Percentiles rank a stretch among this genome's conserved stretches.
These are phyloP conservation scores for Seiridium cupressi DNA, from an alignment of 2,329 filamentous ascomycete species.

Conservation along the genomic window DNA sequence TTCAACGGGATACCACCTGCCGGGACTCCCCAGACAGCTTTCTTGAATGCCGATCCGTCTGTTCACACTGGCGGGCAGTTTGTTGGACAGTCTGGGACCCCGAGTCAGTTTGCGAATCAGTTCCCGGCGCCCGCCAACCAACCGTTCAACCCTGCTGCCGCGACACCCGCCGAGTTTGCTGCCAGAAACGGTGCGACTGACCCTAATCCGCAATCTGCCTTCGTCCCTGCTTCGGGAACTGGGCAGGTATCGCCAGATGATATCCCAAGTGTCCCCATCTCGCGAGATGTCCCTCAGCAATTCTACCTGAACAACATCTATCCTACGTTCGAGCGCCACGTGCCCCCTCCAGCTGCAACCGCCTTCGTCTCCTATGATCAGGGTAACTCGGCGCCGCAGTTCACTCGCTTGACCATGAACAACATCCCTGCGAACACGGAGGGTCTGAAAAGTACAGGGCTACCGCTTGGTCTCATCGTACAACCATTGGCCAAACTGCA, in stretches of 20 bases:
- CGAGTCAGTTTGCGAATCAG: slow-evolving; percentile 53
- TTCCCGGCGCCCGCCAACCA: slow-evolving; percentile 60
- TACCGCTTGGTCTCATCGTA: slow-evolving; percentile 83
- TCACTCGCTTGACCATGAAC: slow-evolving; percentile 86
- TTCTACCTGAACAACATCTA: slow-evolving; percentile 88
- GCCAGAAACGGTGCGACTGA: slow-evolving; percentile 36
- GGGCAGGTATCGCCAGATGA: slow-evolving; percentile 85
- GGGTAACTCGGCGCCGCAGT: slow-evolving; percentile 94
- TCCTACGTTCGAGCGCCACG: slow-evolving; percentile 90
- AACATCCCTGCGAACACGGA: slow-evolving; percentile 85
- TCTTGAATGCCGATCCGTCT: slow-evolving; percentile 54
- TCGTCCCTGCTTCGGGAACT: slow-evolving; percentile 62
- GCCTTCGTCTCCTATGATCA: slow-evolving; percentile 95
- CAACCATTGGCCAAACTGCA: slow-evolving; percentile 85
- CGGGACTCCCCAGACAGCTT: slow-evolving; percentile 53
- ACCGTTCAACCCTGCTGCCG: slow-evolving; percentile 45
- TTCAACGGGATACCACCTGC: slow-evolving; percentile 67
- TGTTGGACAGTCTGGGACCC: slow-evolving; percentile 41
- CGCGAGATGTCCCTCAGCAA: slow-evolving; percentile 77
- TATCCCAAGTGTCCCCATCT: slow-evolving; percentile 84
- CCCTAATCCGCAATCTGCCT: slow-evolving; percentile 37
- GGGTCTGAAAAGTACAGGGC: slow-evolving; percentile 72
- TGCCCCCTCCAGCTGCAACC: slow-evolving; percentile 83
- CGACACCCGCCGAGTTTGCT: slow-evolving; percentile 44
- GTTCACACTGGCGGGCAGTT: slow-evolving; percentile 44